Conservation (phyloP, 208 protist genomes). For the Trypanosoma boissoni region DNA sequence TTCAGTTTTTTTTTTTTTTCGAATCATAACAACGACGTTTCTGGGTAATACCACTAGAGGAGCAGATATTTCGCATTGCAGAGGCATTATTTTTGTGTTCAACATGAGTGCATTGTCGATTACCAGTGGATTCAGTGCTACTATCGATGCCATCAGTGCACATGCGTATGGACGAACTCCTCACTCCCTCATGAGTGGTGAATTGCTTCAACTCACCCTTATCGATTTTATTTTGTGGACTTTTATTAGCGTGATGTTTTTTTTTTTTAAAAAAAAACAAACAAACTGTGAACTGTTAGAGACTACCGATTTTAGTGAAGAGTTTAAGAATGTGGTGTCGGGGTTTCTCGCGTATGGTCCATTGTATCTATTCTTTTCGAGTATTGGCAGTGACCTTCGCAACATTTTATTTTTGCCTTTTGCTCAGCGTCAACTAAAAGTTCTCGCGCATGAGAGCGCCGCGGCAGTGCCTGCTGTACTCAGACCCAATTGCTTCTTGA, state of each 20-base stretch:
- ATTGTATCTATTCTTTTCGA: conserved; percentile 53
- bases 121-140: conserved; percentile 49
- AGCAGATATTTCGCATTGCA: conserved; percentile 50
- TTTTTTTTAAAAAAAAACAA: no score
- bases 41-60: conserved; percentile 40
- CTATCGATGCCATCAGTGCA: conserved; percentile 73
- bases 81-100: conserved; percentile 58
- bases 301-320: conserved; percentile 36
- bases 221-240: conserved; percentile 39
- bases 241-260: conserved; percentile 53
- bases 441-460: conserved; percentile 49
- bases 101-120: conserved; percentile 67
- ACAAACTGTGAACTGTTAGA: conserved; percentile 35
- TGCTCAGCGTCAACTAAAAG: conserved; percentile 46
- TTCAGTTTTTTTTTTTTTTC: conserved; percentile 63
- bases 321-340: conserved; percentile 36
- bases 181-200: conserved; percentile 51
- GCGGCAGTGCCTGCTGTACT: conserved; percentile 47
- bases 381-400: conserved; percentile 53
- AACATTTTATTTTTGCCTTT: conserved; percentile 73
- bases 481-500: conserved; percentile 57
- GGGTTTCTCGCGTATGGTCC: conserved; percentile 50
- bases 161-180: conserved; percentile 59
- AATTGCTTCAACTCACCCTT: conserved; percentile 60
- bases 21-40: conserved; percentile 58